Evolutionary conservation across 2,329 filamentous ascomycete species (phyloP).

Genomic region (Chaetothyriales sp.): DNA sequence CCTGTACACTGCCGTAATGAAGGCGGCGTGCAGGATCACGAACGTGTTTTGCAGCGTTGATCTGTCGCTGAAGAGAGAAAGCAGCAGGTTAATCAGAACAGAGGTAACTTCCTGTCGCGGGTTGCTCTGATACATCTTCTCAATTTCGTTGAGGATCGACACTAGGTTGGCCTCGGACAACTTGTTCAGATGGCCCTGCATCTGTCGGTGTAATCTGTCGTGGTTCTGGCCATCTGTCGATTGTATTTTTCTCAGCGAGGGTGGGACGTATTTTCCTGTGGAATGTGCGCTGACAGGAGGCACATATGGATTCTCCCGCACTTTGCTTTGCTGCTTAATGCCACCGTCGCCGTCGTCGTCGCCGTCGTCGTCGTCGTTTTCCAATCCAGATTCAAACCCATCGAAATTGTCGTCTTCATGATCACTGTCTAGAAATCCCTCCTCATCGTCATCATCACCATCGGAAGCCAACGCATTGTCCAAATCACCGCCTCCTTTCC

Average conservation of each 20-base stretch:
- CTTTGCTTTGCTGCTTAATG: slow-evolving; percentile 29
- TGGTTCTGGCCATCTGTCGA: slow-evolving; percentile 52
- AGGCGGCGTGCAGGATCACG: slow-evolving; percentile 77
- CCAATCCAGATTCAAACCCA: slow-evolving; percentile 24
- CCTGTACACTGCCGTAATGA: slow-evolving; percentile 76
- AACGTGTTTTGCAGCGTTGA: slow-evolving; percentile 74
- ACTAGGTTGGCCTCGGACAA: slow-evolving; percentile 82
- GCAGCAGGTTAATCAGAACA: slow-evolving; percentile 58
- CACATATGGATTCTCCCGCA: slow-evolving; percentile 75
- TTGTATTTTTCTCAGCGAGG: slow-evolving; percentile 55
- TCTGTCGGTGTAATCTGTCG: slow-evolving; percentile 56
- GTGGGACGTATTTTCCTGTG: slow-evolving; percentile 69
- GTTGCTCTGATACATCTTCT: slow-evolving; percentile 67
- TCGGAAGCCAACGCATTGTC: slow-evolving; percentile 9
- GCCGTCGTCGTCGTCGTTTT: slow-evolving; percentile 15
- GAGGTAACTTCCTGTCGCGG: slow-evolving; percentile 80
- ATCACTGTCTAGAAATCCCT: slow-evolving; percentile 4
- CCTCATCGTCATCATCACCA: slow-evolving; percentile 24
- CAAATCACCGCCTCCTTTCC: slow-evolving; percentile 18
- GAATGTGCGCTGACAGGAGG: slow-evolving; percentile 42
- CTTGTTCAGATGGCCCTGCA: slow-evolving; percentile 81
- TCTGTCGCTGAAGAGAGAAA: slow-evolving; percentile 65
- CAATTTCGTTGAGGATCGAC: slow-evolving; percentile 66
- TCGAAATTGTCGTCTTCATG: slow-evolving; percentile 20
- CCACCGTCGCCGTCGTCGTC: slow-evolving; percentile 8